These are phyloP conservation scores for Cinchona pubescens DNA, from an alignment of 257 asterid genomes.

Conservation along the genomic window DNA sequence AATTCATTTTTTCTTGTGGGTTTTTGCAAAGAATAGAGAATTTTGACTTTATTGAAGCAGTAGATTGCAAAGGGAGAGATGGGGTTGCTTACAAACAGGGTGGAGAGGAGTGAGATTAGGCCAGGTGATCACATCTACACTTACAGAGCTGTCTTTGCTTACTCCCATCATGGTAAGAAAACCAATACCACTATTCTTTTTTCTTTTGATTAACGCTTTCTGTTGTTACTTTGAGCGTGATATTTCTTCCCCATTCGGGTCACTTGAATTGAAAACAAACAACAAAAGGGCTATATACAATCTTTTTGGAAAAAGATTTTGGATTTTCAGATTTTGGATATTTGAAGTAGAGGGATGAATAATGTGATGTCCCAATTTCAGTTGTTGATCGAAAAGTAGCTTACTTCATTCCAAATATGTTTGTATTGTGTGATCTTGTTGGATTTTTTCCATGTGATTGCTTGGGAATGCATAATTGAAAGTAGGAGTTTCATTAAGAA, in stretches of 20 bases:
- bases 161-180: constrained; percentile 77
- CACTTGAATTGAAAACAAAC: too few relatives aligned
- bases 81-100: constrained; percentile 81
- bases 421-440: not conserved
- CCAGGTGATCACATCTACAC: constrained; percentile 87
- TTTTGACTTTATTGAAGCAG: not conserved
- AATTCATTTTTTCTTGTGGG: not conserved
- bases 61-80: constrained; percentile 29
- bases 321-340: too few relatives aligned
- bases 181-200: not conserved
- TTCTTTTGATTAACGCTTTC: too few relatives aligned
- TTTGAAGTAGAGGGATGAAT: not conserved
- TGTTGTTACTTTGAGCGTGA: too few relatives aligned
- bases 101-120: constrained; percentile 57
- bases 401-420: not conserved
- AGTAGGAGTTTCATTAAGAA: not conserved
- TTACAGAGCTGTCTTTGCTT: constrained; percentile 73
- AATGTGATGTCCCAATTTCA: not conserved
- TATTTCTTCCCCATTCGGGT: too few relatives aligned
- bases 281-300: too few relatives aligned
- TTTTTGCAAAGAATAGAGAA: not conserved
- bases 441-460: not conserved
- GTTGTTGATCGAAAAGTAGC: not conserved
- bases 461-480: not conserved
- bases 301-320: too few relatives aligned